phyloP scores from a whole-genome alignment of 352 stramenopile species.

The Elongisporangium prolatum region DNA sequence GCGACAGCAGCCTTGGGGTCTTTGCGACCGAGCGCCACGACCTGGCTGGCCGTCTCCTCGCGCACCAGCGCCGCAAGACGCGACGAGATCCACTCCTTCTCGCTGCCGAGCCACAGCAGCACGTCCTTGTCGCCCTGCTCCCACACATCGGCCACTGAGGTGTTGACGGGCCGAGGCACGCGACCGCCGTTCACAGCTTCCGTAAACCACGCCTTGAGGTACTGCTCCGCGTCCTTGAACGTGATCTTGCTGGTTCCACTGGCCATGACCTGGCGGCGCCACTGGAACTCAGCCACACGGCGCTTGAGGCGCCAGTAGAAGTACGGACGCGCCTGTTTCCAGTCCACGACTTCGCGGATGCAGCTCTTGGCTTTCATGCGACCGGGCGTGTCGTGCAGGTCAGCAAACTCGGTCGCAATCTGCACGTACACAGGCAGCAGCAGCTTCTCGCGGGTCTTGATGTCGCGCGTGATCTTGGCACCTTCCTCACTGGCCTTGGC shows the following conservation, averaged over 20 bases:
- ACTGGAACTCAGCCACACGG: conserved; percentile 95
- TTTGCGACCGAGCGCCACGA: conserved; percentile 68
- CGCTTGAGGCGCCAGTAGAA: conserved; percentile 99
- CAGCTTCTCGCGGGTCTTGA: conserved; percentile 89
- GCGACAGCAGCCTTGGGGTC: conserved; percentile 83
- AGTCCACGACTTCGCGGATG: conserved; percentile 96
- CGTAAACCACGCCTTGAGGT: conserved; percentile 80
- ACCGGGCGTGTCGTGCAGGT: conserved; percentile 99
- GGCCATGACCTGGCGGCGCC: conserved; percentile 60
- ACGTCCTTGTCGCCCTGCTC: conserved; percentile 69
- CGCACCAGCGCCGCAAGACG: conserved; percentile 48
- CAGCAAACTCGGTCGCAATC: conserved; percentile 98
- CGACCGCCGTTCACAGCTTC: conserved; percentile 74
- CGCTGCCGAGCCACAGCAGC: conserved; percentile 68
- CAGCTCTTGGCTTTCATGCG: conserved; percentile 99
- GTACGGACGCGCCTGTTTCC: conserved; percentile 92
- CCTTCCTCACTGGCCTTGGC: conserved; percentile 33
- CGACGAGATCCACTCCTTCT: conserved; percentile 75
- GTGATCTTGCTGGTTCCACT: conserved; percentile 29
- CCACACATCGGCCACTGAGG: conserved; percentile 69
- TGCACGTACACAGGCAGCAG: conserved; percentile 97
- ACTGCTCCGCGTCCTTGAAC: conserved; percentile 54
- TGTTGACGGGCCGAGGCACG: conserved; percentile 54
- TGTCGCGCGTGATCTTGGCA: conserved; percentile 83
- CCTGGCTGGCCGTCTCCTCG: conserved; percentile 68